A percentile compares a stretch with the other conserved stretches of the same genome.
phyloP scores from a whole-genome alignment of 164 flowering plant species.

The Berberis vulgaris region DNA sequence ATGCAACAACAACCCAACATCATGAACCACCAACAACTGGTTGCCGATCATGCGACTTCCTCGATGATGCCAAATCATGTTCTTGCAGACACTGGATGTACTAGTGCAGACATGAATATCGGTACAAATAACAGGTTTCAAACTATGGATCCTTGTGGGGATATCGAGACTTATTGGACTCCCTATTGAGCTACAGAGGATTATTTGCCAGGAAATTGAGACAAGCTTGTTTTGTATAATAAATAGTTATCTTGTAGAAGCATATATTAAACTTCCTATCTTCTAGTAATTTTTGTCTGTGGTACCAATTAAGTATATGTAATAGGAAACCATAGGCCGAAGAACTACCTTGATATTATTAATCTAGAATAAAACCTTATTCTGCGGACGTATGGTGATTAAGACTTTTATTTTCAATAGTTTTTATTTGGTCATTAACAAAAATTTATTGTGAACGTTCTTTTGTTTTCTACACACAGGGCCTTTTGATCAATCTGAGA shows the following conservation, averaged over 20 bases:
- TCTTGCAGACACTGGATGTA: conserved; percentile 10
- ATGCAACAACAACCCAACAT: conserved; percentile 8
- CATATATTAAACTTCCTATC: too few relatives aligned
- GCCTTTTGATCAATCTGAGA: too few relatives aligned
- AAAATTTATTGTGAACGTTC: too few relatives aligned
- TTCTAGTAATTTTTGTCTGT: too few relatives aligned
- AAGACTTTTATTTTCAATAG: too few relatives aligned
- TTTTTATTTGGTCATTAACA: too few relatives aligned
- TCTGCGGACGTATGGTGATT: too few relatives aligned
- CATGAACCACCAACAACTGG: conserved; percentile 19
- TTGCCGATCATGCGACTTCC: conserved; percentile 7
- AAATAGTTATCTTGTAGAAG: not conserved
- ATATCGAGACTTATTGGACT: conserved; percentile 64
- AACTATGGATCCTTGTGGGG: conserved; percentile 52
- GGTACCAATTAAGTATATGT: too few relatives aligned
- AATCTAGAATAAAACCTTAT: too few relatives aligned
- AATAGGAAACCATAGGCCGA: too few relatives aligned
- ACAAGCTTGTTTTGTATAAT: not conserved
- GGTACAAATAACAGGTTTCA: conserved; percentile 27
- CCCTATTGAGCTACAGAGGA: conserved; percentile 20
- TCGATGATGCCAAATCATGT: conserved; percentile 12
- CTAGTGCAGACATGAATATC: conserved; percentile 23
- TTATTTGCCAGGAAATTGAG: not conserved
- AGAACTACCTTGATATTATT: too few relatives aligned
- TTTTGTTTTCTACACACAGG: too few relatives aligned